Evolutionary conservation across 2,329 filamentous ascomycete species (phyloP), one percentile per base, ranked within the genome.

Genomic region (Talaromyces sp.): DNA sequence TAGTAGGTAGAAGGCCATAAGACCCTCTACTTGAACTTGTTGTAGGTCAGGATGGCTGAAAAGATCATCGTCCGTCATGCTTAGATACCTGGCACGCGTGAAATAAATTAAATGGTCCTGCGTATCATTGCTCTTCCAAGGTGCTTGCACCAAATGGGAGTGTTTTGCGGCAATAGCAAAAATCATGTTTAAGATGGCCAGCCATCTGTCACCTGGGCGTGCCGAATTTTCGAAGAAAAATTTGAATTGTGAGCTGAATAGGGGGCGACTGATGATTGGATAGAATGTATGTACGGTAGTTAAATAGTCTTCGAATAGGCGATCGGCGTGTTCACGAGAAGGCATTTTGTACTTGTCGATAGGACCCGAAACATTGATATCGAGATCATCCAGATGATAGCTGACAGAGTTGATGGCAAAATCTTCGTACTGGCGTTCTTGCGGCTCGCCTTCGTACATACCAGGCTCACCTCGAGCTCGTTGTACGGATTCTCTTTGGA

Each of bases 111-210:
- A 70, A 67, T 82, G 79, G 66, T 82, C 80, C 33, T 75, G 72
- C 31, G 76, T 73, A 66, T 80, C 59, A 45, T 65, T 75, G 3
- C 77, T 78, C 60, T 71, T 70, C 79, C 79, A 81, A 4, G 78
- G 71, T 13, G 78, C 78, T 64, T 80, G 74, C 41, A 75, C 73
- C 5, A 81, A 72, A 62, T 81, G 78, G 11, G 79, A 75, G 68
- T 82, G 78, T 63, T 78, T 76, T 33, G 79, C 76, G 5, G 73
- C 73, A 58, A 82, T 81, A 35, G 80, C 80, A 62, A 82, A 81
- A 3, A 82, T 80, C 70, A 81, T 71, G 61, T 82, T 82, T 65
- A 82, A 68, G 27, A 81, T 81, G 16, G 80, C 79, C 49, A 81
- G 71, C 78, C 78, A 80, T 63, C 77, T 79, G 62, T 76, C 75